Evolutionary conservation across 1,284 basidiomycete species (phyloP).

Genomic region (Naganishia sp.): DNA sequence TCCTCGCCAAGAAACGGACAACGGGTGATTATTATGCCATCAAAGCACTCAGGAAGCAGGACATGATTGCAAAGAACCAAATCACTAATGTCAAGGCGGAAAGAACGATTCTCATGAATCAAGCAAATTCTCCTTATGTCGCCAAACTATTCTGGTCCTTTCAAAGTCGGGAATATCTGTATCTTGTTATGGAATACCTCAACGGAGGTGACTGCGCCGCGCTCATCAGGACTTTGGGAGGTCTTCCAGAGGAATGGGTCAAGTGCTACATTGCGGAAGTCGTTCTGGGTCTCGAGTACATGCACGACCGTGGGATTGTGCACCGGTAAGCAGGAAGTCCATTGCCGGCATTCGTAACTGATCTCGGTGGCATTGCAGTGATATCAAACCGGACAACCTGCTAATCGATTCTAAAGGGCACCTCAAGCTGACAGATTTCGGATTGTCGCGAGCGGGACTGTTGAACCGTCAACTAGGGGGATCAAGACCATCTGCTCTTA

Average conservation of each 20-base stretch:
- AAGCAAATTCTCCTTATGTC: slow-evolving; percentile 98
- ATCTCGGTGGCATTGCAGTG: slow-evolving; percentile 60
- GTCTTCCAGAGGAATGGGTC: slow-evolving; percentile 93
- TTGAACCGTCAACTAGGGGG: slow-evolving; percentile 91
- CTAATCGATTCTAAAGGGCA: slow-evolving; percentile 96
- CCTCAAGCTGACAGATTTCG: slow-evolving; percentile 96
- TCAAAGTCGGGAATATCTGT: slow-evolving; percentile 93
- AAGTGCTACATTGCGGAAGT: slow-evolving; percentile 96
- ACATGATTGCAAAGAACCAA: slow-evolving; percentile 99
- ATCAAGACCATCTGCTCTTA: slow-evolving; percentile 59
- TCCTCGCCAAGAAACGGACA: slow-evolving; percentile 94
- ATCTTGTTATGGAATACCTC: slow-evolving; percentile 97
- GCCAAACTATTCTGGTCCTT: slow-evolving; percentile 98
- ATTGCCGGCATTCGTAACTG: neutral
- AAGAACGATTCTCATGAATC: slow-evolving; percentile 98
- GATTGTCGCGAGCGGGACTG: slow-evolving; percentile 93
- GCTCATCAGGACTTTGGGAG: slow-evolving; percentile 92
- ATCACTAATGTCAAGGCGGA: slow-evolving; percentile 99
- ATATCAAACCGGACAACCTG: slow-evolving; percentile 96
- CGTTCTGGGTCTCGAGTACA: slow-evolving; percentile 88
- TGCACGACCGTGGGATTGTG: slow-evolving; percentile 90
- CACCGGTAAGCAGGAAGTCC: slow-evolving; percentile 71
- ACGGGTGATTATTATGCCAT: slow-evolving; percentile 99
- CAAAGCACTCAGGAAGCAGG: slow-evolving; percentile 98
- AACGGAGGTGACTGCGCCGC: slow-evolving; percentile 97